Percentiles rank a stretch among this genome's conserved stretches.
Evolutionary conservation across 495 filamentous ascomycete genomes (phyloP).

Genomic region (Physcia stellaris): DNA sequence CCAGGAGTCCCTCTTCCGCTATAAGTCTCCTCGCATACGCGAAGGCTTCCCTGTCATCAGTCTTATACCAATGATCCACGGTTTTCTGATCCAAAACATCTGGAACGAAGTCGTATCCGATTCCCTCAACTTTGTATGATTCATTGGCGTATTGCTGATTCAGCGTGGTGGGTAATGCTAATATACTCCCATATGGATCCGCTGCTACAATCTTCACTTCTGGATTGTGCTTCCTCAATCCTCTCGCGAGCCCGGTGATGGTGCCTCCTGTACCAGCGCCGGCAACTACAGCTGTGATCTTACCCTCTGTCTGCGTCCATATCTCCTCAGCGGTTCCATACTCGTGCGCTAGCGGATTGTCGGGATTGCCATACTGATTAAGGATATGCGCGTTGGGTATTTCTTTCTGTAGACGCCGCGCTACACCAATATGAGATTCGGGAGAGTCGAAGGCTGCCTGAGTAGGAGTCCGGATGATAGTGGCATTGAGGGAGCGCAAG

Average conservation of each 20-base stretch:
- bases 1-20: conserved; percentile 84
- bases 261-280: conserved; percentile 94
- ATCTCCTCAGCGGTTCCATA: conserved; percentile 92
- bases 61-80: conserved; percentile 98
- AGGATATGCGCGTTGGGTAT: conserved; percentile 93
- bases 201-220: conserved; percentile 78
- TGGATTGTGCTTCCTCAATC: conserved; percentile 73
- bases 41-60: conserved; percentile 85
- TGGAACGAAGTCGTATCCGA: conserved; percentile 96
- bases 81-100: conserved; percentile 71
- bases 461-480: conserved; percentile 94
- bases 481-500: conserved; percentile 80
- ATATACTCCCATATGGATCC: conserved; percentile 78
- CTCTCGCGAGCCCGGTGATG: conserved; percentile 77
- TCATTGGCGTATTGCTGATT: conserved; percentile 70
- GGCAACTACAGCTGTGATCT: conserved; percentile 73
- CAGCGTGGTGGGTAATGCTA: conserved; percentile 63
- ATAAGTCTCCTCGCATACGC: conserved; percentile 78
- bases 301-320: conserved; percentile 78
- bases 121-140: conserved; percentile 94
- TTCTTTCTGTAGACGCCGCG: conserved; percentile 78
- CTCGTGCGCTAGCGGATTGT: conserved; percentile 93
- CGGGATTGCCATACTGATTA: conserved; percentile 84
- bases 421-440: conserved; percentile 95
- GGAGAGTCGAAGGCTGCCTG: conserved; percentile 88